A percentile compares a stretch with the other conserved stretches of the same genome.
Conservation (phyloP, 2,329 filamentous ascomycete genomes). For the Madurella fahalii region DNA sequence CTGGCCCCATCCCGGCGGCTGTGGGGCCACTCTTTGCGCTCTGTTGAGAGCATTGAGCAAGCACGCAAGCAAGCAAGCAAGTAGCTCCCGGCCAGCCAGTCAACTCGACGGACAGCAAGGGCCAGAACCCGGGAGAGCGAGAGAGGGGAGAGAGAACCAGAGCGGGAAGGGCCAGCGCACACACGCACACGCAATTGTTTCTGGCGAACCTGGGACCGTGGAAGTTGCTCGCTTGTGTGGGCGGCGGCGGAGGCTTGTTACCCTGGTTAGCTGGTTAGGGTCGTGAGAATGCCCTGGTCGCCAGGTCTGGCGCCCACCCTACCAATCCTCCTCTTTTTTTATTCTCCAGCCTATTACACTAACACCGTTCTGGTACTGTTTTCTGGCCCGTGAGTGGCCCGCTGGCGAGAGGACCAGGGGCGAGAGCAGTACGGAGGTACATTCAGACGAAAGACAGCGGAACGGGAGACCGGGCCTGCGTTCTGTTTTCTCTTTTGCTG, state of each 20-base stretch:
- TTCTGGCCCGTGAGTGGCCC: conserved; percentile 22
- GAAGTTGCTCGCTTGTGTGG: neutral
- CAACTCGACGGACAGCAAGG: neutral
- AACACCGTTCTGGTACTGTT: conserved; percentile 26
- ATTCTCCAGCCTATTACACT: conserved; percentile 12
- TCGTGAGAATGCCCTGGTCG: neutral
- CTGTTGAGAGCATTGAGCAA: neutral
- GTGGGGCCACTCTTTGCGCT: neutral
- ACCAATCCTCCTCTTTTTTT: neutral
- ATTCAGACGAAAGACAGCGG: conserved; percentile 17
- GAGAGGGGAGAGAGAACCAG: neutral
- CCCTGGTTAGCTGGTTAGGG: conserved; percentile 1
- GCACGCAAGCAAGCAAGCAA: conserved; percentile 6
- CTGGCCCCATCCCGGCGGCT: conserved; percentile 1
- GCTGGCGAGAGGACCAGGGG: conserved; percentile 21
- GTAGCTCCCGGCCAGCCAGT: neutral
- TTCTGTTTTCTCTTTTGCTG: conserved; percentile 23
- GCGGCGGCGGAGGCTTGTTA: neutral
- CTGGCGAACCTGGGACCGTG: neutral
- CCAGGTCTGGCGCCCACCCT: conserved; percentile 7
- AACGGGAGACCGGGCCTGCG: conserved; percentile 25
- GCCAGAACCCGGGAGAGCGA: neutral
- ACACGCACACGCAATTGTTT: neutral
- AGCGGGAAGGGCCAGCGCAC: neutral
- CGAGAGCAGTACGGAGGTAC: conserved; percentile 9